Conservation (phyloP, 2,329 filamentous ascomycete genomes). For the Penicillium decumbens region DNA sequence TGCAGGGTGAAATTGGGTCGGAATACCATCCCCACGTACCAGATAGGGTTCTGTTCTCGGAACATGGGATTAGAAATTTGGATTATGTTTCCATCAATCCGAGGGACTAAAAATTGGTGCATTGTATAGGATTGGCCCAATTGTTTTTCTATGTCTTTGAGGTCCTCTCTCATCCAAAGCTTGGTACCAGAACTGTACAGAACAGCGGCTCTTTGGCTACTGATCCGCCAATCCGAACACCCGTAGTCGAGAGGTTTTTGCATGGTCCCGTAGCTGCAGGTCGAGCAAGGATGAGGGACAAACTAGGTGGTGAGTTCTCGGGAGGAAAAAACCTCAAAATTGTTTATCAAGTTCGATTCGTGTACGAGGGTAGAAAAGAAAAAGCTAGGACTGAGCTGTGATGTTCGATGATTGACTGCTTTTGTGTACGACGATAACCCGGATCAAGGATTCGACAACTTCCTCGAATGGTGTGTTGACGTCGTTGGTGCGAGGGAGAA, state of each 20-base stretch:
- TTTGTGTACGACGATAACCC: constrained; percentile 6
- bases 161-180: constrained; percentile 20
- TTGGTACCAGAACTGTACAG: constrained; percentile 17
- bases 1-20: constrained; percentile 4
- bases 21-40: constrained; percentile 18
- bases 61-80: constrained; percentile 20
- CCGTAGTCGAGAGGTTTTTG: constrained; percentile 14
- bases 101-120: constrained; percentile 19
- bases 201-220: constrained; percentile 20
- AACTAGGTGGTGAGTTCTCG: constrained; percentile 4
- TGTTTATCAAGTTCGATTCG: constrained; percentile 10
- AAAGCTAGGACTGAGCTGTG: constrained; percentile 10
- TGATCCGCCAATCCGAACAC: constrained; percentile 18
- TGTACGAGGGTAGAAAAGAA: constrained; percentile 13
- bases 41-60: constrained; percentile 20
- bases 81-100: constrained; percentile 19
- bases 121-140: constrained; percentile 16
- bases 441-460: too few species aligned
- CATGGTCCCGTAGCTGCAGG: constrained; percentile 14
- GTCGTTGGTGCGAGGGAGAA: too few species aligned
- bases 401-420: constrained; percentile 10
- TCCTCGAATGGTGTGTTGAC: too few species aligned
- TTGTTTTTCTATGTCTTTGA: constrained; percentile 20
- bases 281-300: constrained; percentile 10
- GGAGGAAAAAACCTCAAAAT: constrained; percentile 7